phyloP scores from a whole-genome alignment of 805 yeast species.

The Nakazawaea holstii region DNA sequence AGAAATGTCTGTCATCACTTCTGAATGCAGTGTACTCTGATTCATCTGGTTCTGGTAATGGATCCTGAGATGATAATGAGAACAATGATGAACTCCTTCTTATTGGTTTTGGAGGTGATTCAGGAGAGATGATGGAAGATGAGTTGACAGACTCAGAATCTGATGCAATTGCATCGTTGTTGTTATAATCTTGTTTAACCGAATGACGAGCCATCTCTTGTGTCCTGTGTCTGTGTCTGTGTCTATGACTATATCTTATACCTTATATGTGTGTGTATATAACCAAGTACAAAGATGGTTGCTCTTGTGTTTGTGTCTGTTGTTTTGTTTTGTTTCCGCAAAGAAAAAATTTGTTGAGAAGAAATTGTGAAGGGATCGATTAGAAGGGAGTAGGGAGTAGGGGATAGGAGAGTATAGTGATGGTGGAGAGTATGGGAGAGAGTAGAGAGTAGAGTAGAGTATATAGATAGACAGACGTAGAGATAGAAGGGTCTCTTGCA shows the following conservation, averaged over 20 bases:
- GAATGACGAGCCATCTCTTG: not conserved
- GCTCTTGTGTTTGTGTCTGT: no score
- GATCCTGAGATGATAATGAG: constrained; percentile 49
- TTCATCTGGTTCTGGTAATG: constrained; percentile 72
- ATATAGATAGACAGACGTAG: no score
- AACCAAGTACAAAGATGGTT: no score
- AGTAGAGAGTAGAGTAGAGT: no score
- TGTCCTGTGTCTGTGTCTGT: not conserved
- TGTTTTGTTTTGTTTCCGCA: no score
- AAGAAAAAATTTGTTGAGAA: no score
- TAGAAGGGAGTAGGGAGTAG: no score
- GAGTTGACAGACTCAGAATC: constrained; percentile 7
- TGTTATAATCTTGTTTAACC: not conserved
- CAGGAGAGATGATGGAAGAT: not conserved
- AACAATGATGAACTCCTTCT: constrained; percentile 51
- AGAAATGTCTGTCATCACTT: constrained; percentile 78
- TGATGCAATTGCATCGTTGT: constrained; percentile 4
- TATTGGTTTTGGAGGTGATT: constrained; percentile 20
- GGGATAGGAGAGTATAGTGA: no score
- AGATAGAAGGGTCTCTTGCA: no score
- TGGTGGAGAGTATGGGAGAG: no score
- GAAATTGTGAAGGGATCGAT: no score
- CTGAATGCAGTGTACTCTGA: constrained; percentile 75
- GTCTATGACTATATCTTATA: not conserved
- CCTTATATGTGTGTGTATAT: not conserved